Evolutionary conservation across 257 asterid genomes (phyloP), one percentile per base, ranked within the genome.

Genomic region (Penstemon eatonii): DNA sequence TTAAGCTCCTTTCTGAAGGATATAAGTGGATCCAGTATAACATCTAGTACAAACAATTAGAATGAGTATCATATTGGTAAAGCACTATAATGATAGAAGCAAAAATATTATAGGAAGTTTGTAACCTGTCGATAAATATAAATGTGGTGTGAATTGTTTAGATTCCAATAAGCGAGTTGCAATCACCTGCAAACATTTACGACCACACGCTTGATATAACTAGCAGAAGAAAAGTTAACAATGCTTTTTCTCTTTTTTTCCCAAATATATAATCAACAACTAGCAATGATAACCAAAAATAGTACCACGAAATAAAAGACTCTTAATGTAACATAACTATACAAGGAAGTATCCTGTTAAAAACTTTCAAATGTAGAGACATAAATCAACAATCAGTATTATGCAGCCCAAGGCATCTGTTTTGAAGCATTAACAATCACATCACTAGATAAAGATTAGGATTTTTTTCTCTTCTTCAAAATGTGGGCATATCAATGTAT

Each of bases 161-260:
- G 99, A 93, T 81, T 93, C 99, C 89, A 93, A 77, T 66, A 93
- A 74, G 72, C 99, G 92, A 70, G 96, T 63, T 66, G 99, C 99
- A 71, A 91, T 94, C 79, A 94, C 91, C 99, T 91, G 79, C 73
- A 80, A 69, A 73, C 13, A 68, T 43, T 67, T 62, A 53, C 56
- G 25, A 54, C 42, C 58, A 45, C 54, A 67, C 41, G 59, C 36
- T 36, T 56, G 37, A 58, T 51, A 19, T 44, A 37, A 67, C 67
- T 36, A 42, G 38, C 56, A 64, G 63, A 72, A 38, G 70, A 50
- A 53, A 66, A 39, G 67, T 60, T 13, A 25, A 25, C 2, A 25
- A 25, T 25, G 33, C 2, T 25, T 25, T 25, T 25, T 25, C 33
- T 25, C 33, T 25, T 25, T 1, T 25, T 25, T 25, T 25, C 33